Evolutionary conservation across 2,329 filamentous ascomycete genomes (phyloP), one percentile per base, ranked within the genome.

Genomic region (Pseudocercospora musae): DNA sequence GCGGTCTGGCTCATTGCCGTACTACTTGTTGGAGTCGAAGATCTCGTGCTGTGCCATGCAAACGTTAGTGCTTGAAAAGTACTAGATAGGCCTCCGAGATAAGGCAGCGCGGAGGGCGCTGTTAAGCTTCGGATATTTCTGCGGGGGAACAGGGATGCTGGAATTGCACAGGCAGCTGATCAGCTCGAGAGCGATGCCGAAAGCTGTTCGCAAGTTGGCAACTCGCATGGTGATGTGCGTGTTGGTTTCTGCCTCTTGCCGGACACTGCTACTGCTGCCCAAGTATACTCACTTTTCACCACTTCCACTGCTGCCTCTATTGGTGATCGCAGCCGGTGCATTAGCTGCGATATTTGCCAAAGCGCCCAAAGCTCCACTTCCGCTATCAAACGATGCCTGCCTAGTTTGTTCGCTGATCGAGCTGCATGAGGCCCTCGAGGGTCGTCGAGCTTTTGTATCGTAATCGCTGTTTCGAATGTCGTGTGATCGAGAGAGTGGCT

Each of bases 1-100:
- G 87, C 87, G 67, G 85, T 85, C 67, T 85, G 87, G 70, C 84
- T 68, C 58, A 63, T 64, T 54, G 59, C 58, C 42, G 77, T 83
- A 21, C 50, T 54, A 76, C 29, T 70, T 66, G 42, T 68, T 40
- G 70, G 70, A 21, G 71, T 70, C 37, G 69, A 67, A 10, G 69
- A 71, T 37, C 69, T 68, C 37, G 67, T 68, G 52, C 71, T 72
- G 66, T 56, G 60, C 40, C 53, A 46, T 49, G 21, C 29, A 57
- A 57, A 37, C 20, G 50, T 31, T 54, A 37, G 50, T 25, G 25
- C 37, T 15, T 9, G 49, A 15, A 54, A 18, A 20, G 29, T 15
- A 37, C n/a, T 11, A 18, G 50, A 54, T 52, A 23, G 48, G 29
- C 10, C 15, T 27, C 15, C 27, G 27, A 54, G 50, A 54, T 54